phyloP scores from a whole-genome alignment of 176 grass and related monocot species.

The Phoenix roebelenii region DNA sequence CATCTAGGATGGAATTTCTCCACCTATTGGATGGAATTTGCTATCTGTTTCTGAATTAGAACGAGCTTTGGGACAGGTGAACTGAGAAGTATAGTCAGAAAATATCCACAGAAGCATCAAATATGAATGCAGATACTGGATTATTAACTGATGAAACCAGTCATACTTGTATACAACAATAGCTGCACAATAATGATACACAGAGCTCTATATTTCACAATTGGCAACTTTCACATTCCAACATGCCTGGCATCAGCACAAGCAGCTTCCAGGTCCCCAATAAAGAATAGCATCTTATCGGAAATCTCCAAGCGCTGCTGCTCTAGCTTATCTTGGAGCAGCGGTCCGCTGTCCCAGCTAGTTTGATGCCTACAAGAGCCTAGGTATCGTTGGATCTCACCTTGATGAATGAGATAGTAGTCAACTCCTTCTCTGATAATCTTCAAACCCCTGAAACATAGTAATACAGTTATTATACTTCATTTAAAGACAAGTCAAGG shows the following conservation, averaged over 20 bases:
- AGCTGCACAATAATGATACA: too few relatives aligned
- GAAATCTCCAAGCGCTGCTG: conserved; percentile 34
- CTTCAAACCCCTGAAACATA: conserved; percentile 44
- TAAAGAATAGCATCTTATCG: conserved; percentile 70
- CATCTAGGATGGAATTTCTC: too few relatives aligned
- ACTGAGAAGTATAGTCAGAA: too few relatives aligned
- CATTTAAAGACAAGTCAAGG: not conserved
- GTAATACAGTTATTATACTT: not conserved
- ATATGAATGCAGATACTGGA: too few relatives aligned
- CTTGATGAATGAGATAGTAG: conserved; percentile 81
- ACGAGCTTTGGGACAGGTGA: too few relatives aligned
- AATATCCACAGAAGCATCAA: too few relatives aligned
- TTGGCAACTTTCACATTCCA: conserved; percentile 18
- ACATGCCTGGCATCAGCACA: conserved; percentile 53
- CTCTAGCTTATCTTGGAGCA: not conserved
- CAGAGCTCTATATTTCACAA: too few relatives aligned
- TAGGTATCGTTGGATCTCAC: conserved; percentile 69
- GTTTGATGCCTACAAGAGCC: conserved; percentile 22
- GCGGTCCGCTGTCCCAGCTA: not conserved
- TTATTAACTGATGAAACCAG: too few relatives aligned
- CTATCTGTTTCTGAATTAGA: too few relatives aligned
- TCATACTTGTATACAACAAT: too few relatives aligned
- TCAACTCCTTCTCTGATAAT: conserved; percentile 78
- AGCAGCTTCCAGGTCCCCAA: conserved; percentile 74
- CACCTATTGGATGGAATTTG: too few relatives aligned